Evolutionary conservation across 2,329 filamentous ascomycete genomes (phyloP).

Genomic region (Pezicula neosporulosa): DNA sequence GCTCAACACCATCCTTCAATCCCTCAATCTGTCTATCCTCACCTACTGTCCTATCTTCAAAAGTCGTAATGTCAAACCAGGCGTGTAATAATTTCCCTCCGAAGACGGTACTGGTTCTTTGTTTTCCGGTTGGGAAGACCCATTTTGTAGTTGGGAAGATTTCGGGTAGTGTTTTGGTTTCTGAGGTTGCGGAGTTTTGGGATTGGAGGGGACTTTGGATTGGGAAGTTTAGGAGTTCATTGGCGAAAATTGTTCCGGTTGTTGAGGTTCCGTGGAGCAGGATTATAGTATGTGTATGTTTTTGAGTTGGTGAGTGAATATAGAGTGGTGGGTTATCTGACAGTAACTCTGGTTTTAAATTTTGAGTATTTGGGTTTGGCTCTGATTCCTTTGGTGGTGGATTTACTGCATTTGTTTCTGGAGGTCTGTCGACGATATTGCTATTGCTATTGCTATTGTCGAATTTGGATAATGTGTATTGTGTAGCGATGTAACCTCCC

Average conservation of each 20-base stretch:
- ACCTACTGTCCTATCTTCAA: slow-evolving; percentile 17
- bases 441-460: too few species aligned
- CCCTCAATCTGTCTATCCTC: slow-evolving; percentile 8
- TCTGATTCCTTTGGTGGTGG: too few species aligned
- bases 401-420: not conserved
- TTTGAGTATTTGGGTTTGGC: not conserved
- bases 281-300: slow-evolving; percentile 33
- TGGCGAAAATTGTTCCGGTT: slow-evolving; percentile 30
- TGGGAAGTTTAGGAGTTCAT: slow-evolving; percentile 26
- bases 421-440: too few species aligned
- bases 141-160: slow-evolving; percentile 16
- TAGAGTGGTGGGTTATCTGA: slow-evolving; percentile 7
- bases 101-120: slow-evolving; percentile 15
- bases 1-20: slow-evolving; percentile 8
- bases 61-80: slow-evolving; percentile 25
- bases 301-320: slow-evolving; percentile 13
- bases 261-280: slow-evolving; percentile 39
- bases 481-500: too few species aligned
- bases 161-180: slow-evolving; percentile 25
- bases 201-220: slow-evolving; percentile 9
- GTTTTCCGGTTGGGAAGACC: slow-evolving; percentile 17
- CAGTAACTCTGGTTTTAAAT: not conserved
- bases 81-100: slow-evolving; percentile 15
- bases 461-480: too few species aligned
- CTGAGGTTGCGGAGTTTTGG: slow-evolving; percentile 31